Evolutionary conservation across 257 asterid species (phyloP).

Genomic region (Forsythia suspensa): DNA sequence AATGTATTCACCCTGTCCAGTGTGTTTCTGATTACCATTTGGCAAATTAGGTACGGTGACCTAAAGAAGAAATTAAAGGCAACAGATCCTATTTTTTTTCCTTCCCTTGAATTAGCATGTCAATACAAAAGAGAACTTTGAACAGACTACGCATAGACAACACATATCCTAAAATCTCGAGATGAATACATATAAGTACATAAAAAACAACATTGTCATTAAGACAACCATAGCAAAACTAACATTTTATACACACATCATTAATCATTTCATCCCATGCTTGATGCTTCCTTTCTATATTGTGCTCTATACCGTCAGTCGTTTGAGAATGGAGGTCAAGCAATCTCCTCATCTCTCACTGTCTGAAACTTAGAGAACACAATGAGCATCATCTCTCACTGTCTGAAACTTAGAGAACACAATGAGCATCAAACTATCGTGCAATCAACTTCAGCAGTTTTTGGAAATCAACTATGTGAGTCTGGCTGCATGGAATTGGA

Average conservation of each 20-base stretch:
- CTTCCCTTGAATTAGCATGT: not conserved
- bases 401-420: not conserved
- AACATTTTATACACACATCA: not conserved
- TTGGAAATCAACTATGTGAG: not conserved
- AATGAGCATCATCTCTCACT: not conserved
- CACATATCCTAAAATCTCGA: too few relatives aligned
- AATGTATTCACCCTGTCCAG: not conserved
- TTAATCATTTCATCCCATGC: not conserved
- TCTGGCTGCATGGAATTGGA: too few relatives aligned
- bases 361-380: not conserved
- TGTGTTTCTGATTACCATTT: not conserved
- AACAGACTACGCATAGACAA: not conserved
- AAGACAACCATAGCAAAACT: not conserved
- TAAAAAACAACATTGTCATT: too few relatives aligned
- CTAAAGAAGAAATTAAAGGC: not conserved
- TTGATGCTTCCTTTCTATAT: not conserved
- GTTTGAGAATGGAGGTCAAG: not conserved
- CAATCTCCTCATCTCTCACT: not conserved
- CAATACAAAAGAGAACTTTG: not conserved
- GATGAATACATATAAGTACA: not conserved
- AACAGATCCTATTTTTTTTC: not conserved
- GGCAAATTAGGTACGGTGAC: not conserved
- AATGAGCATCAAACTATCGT: not conserved
- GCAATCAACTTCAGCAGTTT: not conserved
- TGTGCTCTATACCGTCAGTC: not conserved